Evolutionary conservation across 1,284 basidiomycete genomes (phyloP), one percentile per base, ranked within the genome.

Genomic region (Takashimella tepidaria): DNA sequence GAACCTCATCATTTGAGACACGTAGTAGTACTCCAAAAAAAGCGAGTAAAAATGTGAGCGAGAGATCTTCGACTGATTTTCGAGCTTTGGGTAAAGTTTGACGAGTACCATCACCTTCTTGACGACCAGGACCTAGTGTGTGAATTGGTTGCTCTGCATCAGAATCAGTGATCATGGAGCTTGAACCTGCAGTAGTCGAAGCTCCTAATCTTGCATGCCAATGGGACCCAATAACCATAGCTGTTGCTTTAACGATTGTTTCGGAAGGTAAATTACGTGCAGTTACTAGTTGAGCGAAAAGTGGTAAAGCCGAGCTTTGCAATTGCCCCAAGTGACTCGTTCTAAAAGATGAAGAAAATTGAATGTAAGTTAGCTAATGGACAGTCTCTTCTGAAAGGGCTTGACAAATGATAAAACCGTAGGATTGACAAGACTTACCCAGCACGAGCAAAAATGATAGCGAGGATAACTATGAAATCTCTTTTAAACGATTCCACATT

Each of bases 141-240:
- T 60, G 56, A 43, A 67, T 57, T 58, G 68, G 63, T 57, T 66
- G 75, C 58, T 60, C 31, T 73, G 59, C 67, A 62, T 50, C 31
- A 8, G 31, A 37, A 16, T 37, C 31, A 16, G 31, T 37, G 31
- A 16, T 37, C 31, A 16, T 37, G 16, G 31, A 16, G n/a, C n/a
- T n/a, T n/a, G n/a, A n/a, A n/a, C n/a, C n/a, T 37, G 31, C 31
- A 70, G 21, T 60, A 45, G 24, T 26, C 19, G 63, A 53, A 13
- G 66, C 62, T 62, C 84, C 79, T 80, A 88, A 84, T 23, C 87
- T 82, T 54, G 87, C 83, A 57, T 87, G 85, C 86, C 88, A 93
- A 23, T 92, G 79, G 0, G 87, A 86, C 45, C 86, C 87, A 60
- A 92, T 82, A 5, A 83, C 80, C 49, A 87, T 82, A 44, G 88